These are phyloP conservation scores for Hanseniaspora guilliermondii DNA, from an alignment of 805 yeast genomes.

Conservation along the genomic window DNA sequence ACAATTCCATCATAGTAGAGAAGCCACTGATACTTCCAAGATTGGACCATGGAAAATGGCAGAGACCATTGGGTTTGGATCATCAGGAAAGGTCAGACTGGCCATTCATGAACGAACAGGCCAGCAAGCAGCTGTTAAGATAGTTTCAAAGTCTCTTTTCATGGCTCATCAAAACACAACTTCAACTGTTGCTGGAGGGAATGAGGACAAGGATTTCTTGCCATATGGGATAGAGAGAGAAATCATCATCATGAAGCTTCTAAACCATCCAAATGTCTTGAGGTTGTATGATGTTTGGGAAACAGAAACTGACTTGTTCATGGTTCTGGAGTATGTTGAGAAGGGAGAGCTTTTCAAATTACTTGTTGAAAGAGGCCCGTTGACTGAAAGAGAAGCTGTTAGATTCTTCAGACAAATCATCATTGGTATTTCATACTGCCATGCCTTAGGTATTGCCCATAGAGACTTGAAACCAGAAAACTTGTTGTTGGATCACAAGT, in stretches of 20 bases:
- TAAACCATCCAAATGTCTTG: slow-evolving; percentile 67
- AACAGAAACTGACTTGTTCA: slow-evolving; percentile 65
- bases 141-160: slow-evolving; percentile 76
- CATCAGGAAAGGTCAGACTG: slow-evolving; percentile 85
- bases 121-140: slow-evolving; percentile 89
- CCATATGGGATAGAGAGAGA: slow-evolving; percentile 82
- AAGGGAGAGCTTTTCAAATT: slow-evolving; percentile 95
- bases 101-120: slow-evolving; percentile 80
- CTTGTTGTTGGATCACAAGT: slow-evolving; percentile 62
- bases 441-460: slow-evolving; percentile 76
- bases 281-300: slow-evolving; percentile 80
- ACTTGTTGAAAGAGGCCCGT: slow-evolving; percentile 73
- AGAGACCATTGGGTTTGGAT: slow-evolving; percentile 88
- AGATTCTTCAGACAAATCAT: slow-evolving; percentile 79
- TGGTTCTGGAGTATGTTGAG: slow-evolving; percentile 89
- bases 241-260: slow-evolving; percentile 70
- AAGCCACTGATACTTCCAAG: slow-evolving; percentile 17
- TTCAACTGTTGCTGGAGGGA: slow-evolving; percentile 30
- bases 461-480: slow-evolving; percentile 80
- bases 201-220: slow-evolving; percentile 38
- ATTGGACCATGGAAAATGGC: slow-evolving; percentile 97
- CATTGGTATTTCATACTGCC: slow-evolving; percentile 72
- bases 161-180: slow-evolving; percentile 27
- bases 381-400: slow-evolving; percentile 82
- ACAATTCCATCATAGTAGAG: slow-evolving; percentile 16